Evolutionary conservation across 768 basidiomycete genomes (phyloP).

Genomic region (Lyophyllum atratum): DNA sequence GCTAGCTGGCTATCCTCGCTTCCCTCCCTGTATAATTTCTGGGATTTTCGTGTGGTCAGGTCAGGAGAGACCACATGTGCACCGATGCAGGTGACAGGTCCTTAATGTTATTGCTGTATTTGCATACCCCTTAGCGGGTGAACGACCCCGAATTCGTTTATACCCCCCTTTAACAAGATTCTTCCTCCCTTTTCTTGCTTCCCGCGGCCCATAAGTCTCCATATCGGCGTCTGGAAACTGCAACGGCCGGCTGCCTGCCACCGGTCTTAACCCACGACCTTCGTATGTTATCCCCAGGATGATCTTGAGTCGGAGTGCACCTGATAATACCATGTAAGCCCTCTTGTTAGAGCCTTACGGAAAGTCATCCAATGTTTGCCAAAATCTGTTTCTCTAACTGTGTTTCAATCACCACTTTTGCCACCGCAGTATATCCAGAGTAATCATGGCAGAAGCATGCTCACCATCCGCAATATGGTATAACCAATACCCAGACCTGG

Average conservation of each 20-base stretch:
- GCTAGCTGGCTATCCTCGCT: slow-evolving; percentile 8
- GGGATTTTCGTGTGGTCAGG: slow-evolving; percentile 1
- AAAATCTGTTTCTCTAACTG: too few species aligned
- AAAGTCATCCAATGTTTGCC: too few species aligned
- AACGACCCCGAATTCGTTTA: slow-evolving; percentile 18
- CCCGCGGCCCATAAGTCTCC: neutral
- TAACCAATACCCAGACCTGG: neutral
- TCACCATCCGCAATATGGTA: neutral
- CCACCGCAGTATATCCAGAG: neutral
- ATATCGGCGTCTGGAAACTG: too few species aligned
- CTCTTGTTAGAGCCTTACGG: too few species aligned
- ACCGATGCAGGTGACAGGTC: neutral
- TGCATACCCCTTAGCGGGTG: slow-evolving; percentile 4
- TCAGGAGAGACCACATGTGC: neutral
- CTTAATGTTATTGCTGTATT: neutral
- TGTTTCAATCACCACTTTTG: neutral
- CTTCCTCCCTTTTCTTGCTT: neutral
- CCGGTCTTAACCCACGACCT: too few species aligned
- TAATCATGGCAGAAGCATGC: neutral
- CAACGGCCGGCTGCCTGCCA: too few species aligned
- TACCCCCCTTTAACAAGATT: slow-evolving; percentile 4
- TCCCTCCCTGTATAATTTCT: neutral
- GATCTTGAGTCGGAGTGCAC: too few species aligned
- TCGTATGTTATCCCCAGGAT: too few species aligned
- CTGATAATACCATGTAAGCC: too few species aligned